These are phyloP conservation scores for Echinosophora koreensis DNA, from an alignment of 306 rosid species.

Conservation along the genomic window DNA sequence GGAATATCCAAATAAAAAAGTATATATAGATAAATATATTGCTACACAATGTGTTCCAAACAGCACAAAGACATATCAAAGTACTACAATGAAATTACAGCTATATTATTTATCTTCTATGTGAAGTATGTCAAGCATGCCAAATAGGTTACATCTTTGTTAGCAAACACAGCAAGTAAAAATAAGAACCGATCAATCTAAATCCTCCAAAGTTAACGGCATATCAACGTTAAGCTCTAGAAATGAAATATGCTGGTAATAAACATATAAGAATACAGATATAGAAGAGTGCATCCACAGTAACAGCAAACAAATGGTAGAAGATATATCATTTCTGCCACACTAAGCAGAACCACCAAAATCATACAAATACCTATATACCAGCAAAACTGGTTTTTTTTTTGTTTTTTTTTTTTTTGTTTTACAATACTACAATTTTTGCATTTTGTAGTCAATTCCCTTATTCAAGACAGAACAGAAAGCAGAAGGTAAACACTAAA, in stretches of 20 bases:
- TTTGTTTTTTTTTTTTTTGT: neutral
- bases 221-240: neutral
- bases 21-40: neutral
- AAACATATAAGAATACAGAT: conserved; percentile 5
- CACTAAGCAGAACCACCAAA: neutral
- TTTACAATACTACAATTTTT: neutral
- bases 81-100: neutral
- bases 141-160: neutral
- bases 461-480: conserved; percentile 14
- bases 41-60: neutral
- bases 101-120: neutral
- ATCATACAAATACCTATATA: neutral
- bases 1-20: neutral
- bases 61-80: neutral
- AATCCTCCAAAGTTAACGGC: neutral
- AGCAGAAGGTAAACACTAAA: neutral
- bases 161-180: neutral
- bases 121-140: neutral
- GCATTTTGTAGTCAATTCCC: conserved; percentile 8
- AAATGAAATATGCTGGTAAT: neutral
- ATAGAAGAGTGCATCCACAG: neutral
- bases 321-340: conserved; percentile 31
- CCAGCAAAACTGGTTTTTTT: neutral
- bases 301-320: conserved; percentile 2
- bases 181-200: neutral